A percentile compares a stretch with the other conserved stretches of the same genome.
Conservation (phyloP, 192 early-diverging fungal genomes). For the Dissophora globulifera region DNA sequence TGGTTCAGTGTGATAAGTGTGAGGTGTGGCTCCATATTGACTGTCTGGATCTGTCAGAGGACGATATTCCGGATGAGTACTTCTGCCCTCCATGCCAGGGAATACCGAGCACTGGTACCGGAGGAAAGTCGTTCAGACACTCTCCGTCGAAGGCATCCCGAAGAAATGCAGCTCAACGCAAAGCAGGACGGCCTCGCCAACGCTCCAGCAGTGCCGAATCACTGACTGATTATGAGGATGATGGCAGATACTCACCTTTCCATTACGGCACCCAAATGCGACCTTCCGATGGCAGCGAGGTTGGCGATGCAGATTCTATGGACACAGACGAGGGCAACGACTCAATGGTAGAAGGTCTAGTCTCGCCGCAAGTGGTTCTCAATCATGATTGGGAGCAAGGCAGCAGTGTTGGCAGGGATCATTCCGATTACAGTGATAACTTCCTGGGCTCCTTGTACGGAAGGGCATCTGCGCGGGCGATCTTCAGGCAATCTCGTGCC, state of each 20-base stretch:
- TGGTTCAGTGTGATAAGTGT: constrained; percentile 84
- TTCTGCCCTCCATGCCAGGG: constrained; percentile 69
- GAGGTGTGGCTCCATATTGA: constrained; percentile 77
- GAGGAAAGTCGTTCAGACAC: constrained; percentile 46
- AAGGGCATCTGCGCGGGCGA: not conserved
- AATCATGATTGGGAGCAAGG: constrained; percentile 38
- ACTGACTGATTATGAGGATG: constrained; percentile 2
- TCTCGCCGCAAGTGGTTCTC: constrained; percentile 39
- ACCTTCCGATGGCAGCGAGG: constrained; percentile 7
- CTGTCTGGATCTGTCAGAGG: constrained; percentile 69
- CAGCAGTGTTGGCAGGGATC: not conserved
- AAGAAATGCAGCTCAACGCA: constrained; percentile 3
- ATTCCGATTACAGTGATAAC: constrained; percentile 16
- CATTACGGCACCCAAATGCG: not conserved
- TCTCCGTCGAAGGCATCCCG: too few species aligned
- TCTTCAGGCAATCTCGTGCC: constrained; percentile 35
- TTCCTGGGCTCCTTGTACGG: constrained; percentile 14
- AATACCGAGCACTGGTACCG: constrained; percentile 18
- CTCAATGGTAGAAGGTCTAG: not conserved
- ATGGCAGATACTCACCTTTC: not conserved
- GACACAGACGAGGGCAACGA: constrained; percentile 6
- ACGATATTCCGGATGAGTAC: constrained; percentile 68
- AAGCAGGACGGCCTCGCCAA: constrained; percentile 2
- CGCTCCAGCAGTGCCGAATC: not conserved
- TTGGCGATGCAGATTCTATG: constrained; percentile 5